phyloP scores from a whole-genome alignment of 805 yeast species.

The Nakazawaea wyomingensis region DNA sequence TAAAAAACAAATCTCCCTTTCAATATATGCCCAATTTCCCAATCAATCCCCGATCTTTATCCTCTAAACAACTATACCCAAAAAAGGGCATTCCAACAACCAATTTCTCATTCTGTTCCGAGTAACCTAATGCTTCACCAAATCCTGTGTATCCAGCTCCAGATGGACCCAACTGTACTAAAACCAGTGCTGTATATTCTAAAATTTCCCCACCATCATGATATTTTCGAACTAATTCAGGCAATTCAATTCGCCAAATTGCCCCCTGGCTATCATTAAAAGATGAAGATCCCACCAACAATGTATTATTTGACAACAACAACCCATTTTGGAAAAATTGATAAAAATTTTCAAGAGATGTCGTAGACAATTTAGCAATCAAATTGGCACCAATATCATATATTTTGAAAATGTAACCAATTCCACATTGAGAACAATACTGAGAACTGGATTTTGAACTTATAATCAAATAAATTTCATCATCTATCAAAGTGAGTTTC shows the following conservation, averaged over 20 bases:
- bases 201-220: neutral
- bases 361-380: constrained; percentile 7
- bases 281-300: constrained; percentile 22
- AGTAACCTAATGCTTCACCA: constrained; percentile 33
- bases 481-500: constrained; percentile 17
- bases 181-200: constrained; percentile 2
- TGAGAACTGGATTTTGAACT: constrained; percentile 25
- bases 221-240: constrained; percentile 9
- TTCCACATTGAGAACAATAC: constrained; percentile 34
- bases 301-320: constrained; percentile 10
- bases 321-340: constrained; percentile 13
- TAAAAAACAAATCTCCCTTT: no score
- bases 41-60: constrained; percentile 21
- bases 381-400: neutral
- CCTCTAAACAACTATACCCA: constrained; percentile 27
- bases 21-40: constrained; percentile 27
- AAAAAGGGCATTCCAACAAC: constrained; percentile 34
- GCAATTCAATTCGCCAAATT: constrained; percentile 35
- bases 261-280: constrained; percentile 37
- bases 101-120: constrained; percentile 16
- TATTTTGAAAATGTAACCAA: constrained; percentile 25
- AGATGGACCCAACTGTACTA: constrained; percentile 19
- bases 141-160: constrained; percentile 36
- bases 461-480: constrained; percentile 21
- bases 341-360: constrained; percentile 8